Evolutionary conservation across 2,329 filamentous ascomycete species (phyloP), one percentile per base, ranked within the genome.

Genomic region (Pseudocercospora cruenta): DNA sequence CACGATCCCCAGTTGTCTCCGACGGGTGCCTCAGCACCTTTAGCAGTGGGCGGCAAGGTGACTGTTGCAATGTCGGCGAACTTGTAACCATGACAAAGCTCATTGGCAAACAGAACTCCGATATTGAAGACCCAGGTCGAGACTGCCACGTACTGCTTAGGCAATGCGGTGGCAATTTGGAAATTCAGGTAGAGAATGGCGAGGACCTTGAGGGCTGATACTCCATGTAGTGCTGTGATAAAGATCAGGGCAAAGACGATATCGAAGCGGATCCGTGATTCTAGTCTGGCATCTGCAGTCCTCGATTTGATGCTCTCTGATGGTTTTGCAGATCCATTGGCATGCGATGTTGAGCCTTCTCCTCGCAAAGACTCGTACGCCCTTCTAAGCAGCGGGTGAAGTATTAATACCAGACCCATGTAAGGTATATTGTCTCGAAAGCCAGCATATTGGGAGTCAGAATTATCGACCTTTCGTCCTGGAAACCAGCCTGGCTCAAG

Each of bases 111-210:
- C 39, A 99, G 82, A 4, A 89, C 90, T 26, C 84, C 85, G 63
- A 99, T 87, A 74, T 97, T 97, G 83, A 97, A 98, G 2, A 88
- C 78, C 95, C 96, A 99, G 0, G 94, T 96, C 7, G 86, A 88
- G 2, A 82, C 82, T 0, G 94, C 93, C 0, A 97, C 82, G 70
- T 90, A 90, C 28, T 84, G 81, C 66, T 87, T 87, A 9, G 93
- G 92, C 12, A 97, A 78, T 47, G 80, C 81, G 5, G 87, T 96
- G 12, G 89, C 92, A 47, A 99, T 83, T 65, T 86, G 86, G 80
- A 91, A 97, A 79, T 99, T 99, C 70, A 90, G 75, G 70, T 87
- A 91, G 12, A 99, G 81, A 60, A 99, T 96, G 0, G 84, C 68
- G 1, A 97, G 78, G 16, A 99, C 87, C 79, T 99, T 99, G 70